Conservation (phyloP, 352 stramenopile genomes). For the Pythium sukuiense region DNA sequence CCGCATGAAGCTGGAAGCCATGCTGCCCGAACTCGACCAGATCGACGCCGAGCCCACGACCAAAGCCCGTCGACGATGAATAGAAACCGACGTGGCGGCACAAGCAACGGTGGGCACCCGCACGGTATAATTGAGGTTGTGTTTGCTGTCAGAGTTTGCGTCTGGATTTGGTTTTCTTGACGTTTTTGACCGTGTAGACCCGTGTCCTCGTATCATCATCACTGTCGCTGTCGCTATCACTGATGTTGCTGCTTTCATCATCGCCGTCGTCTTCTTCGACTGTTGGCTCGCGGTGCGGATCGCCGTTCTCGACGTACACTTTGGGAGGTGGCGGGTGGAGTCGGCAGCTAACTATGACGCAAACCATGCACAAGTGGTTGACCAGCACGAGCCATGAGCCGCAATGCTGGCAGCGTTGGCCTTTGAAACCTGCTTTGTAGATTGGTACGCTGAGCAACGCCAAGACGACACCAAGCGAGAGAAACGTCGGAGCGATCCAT, state of each 20-base stretch:
- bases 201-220: neutral
- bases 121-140: too few relatives aligned
- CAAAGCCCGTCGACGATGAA: slow-evolving; percentile 47
- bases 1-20: slow-evolving; percentile 89
- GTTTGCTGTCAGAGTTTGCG: neutral
- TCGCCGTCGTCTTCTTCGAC: slow-evolving; percentile 15
- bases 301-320: slow-evolving; percentile 51
- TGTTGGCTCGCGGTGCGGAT: slow-evolving; percentile 27
- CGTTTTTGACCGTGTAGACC: slow-evolving; percentile 10
- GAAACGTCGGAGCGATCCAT: slow-evolving; percentile 39
- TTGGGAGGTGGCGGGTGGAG: slow-evolving; percentile 50
- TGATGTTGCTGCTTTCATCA: slow-evolving; percentile 3
- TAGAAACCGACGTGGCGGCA: neutral
- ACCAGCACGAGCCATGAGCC: slow-evolving; percentile 68
- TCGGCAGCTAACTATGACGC: slow-evolving; percentile 58
- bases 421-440: slow-evolving; percentile 48
- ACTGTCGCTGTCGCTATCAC: slow-evolving; percentile 6
- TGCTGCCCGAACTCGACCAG: slow-evolving; percentile 91
- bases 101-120: neutral
- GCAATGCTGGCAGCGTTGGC: slow-evolving; percentile 62
- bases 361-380: slow-evolving; percentile 48
- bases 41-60: slow-evolving; percentile 91
- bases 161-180: slow-evolving; percentile 6
- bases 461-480: slow-evolving; percentile 23
- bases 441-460: slow-evolving; percentile 42